These are phyloP conservation scores for Raphanus raphanistrum DNA, from an alignment of 345 rosid species.

Conservation along the genomic window DNA sequence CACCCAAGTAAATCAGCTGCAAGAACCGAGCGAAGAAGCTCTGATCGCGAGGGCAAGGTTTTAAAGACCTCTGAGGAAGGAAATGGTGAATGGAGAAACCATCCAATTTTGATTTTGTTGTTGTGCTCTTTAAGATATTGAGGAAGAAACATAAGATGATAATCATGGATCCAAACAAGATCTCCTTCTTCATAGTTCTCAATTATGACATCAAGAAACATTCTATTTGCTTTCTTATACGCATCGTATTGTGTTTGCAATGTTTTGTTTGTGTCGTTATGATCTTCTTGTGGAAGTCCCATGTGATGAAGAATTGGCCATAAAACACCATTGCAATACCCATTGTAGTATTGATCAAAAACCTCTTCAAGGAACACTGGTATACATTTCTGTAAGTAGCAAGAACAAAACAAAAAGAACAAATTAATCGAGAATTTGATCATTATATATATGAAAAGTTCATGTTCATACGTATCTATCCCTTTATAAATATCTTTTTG, in stretches of 20 bases:
- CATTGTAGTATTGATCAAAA: slow-evolving; percentile 90
- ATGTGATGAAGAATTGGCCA: slow-evolving; percentile 97
- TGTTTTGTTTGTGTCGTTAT: slow-evolving; percentile 75
- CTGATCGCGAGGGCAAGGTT: slow-evolving; percentile 88
- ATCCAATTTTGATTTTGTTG: slow-evolving; percentile 82
- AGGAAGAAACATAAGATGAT: slow-evolving; percentile 94
- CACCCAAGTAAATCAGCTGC: slow-evolving; percentile 86
- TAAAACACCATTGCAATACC: slow-evolving; percentile 88
- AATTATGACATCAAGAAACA: slow-evolving; percentile 87
- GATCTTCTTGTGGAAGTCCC: slow-evolving; percentile 93
- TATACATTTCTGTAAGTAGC: slow-evolving; percentile 67
- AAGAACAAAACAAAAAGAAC: neutral
- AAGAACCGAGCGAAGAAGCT: slow-evolving; percentile 80
- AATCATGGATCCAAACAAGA: slow-evolving; percentile 96
- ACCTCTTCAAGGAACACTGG: slow-evolving; percentile 92
- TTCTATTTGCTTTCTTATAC: slow-evolving; percentile 86
- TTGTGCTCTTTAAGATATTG: slow-evolving; percentile 79
- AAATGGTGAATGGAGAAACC: slow-evolving; percentile 99
- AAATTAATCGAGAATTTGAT: neutral
- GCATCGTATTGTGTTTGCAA: slow-evolving; percentile 89
- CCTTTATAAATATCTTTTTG: neutral
- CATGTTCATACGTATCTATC: neutral
- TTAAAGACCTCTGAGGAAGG: slow-evolving; percentile 95
- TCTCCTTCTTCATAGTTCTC: slow-evolving; percentile 88
- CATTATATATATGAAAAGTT: neutral